Evolutionary conservation across 2,329 filamentous ascomycete species (phyloP).

Genomic region (Aspergillus quadrilineatus): DNA sequence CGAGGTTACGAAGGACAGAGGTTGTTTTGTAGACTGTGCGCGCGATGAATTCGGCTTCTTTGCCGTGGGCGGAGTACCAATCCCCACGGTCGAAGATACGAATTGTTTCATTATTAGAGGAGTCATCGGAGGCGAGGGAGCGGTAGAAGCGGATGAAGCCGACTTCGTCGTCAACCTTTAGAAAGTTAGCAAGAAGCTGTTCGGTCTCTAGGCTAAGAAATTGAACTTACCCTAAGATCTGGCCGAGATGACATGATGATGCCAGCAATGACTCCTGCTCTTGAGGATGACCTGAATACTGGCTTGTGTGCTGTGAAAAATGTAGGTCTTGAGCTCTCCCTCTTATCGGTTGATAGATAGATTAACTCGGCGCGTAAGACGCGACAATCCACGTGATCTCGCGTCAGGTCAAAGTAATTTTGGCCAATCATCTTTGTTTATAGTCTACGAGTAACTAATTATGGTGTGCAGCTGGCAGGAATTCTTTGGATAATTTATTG

Average conservation of each 20-base stretch:
- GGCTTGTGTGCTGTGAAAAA: conserved; percentile 5
- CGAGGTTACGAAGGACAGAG: conserved; percentile 87
- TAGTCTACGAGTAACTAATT: too few relatives aligned
- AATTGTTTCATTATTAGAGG: conserved; percentile 56
- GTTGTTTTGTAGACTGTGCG: conserved; percentile 93
- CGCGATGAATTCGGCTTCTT: conserved; percentile 50
- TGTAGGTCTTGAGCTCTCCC: not conserved
- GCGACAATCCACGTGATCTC: conserved; percentile 34
- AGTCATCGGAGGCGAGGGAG: conserved; percentile 58
- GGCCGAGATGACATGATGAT: conserved; percentile 67
- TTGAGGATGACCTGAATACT: conserved; percentile 10
- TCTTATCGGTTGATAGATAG: not conserved
- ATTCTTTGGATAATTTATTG: not conserved
- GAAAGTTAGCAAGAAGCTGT: not conserved
- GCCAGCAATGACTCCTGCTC: conserved; percentile 18
- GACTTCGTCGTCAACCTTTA: conserved; percentile 87
- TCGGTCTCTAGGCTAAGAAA: not conserved
- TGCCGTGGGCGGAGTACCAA: conserved; percentile 73
- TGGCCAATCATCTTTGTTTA: conserved; percentile 12
- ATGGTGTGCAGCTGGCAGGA: too few relatives aligned
- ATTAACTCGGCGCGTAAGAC: conserved; percentile 4
- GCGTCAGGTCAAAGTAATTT: conserved; percentile 27
- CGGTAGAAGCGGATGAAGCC: conserved; percentile 98
- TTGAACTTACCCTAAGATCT: conserved; percentile 62
- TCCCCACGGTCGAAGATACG: conserved; percentile 92